Conservation (phyloP, 768 basidiomycete species). For the Leccinum rimulosum region DNA sequence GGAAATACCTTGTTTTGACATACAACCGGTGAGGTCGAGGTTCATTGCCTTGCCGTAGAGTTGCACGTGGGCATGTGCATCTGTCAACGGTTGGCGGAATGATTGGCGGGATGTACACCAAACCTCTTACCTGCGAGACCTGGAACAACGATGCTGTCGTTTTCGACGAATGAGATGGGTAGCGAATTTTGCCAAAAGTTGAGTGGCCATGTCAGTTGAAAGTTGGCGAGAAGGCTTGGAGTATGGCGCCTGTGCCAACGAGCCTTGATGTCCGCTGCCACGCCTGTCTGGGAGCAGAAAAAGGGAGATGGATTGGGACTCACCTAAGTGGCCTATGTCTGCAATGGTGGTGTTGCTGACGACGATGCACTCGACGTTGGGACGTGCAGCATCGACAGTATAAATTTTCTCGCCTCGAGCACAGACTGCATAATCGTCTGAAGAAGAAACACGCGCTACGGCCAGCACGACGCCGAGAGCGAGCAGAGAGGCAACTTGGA, state of each 20-base stretch:
- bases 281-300: background rate
- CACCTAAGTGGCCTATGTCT: constrained; percentile 50
- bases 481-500: constrained; percentile 9
- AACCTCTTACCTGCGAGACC: constrained; percentile 60
- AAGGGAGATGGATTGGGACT: constrained; percentile 9
- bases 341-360: constrained; percentile 47
- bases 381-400: constrained; percentile 57
- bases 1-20: constrained; percentile 54
- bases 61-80: constrained; percentile 79
- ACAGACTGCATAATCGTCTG: constrained; percentile 54
- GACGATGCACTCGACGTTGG: constrained; percentile 61
- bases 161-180: constrained; percentile 25
- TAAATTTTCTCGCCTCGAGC: constrained; percentile 54
- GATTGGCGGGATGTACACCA: background rate
- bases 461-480: constrained; percentile 7
- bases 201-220: constrained; percentile 27
- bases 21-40: constrained; percentile 58
- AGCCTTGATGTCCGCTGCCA: constrained; percentile 21
- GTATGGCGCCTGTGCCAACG: constrained; percentile 21
- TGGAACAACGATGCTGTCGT: constrained; percentile 57
- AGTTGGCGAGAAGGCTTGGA: background rate
- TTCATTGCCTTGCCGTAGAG: constrained; percentile 67
- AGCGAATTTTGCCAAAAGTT: constrained; percentile 20
- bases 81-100: constrained; percentile 34
- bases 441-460: background rate